phyloP scores from a whole-genome alignment of 2,329 filamentous ascomycete genomes.

The Colletotrichum lindemuthianum region DNA sequence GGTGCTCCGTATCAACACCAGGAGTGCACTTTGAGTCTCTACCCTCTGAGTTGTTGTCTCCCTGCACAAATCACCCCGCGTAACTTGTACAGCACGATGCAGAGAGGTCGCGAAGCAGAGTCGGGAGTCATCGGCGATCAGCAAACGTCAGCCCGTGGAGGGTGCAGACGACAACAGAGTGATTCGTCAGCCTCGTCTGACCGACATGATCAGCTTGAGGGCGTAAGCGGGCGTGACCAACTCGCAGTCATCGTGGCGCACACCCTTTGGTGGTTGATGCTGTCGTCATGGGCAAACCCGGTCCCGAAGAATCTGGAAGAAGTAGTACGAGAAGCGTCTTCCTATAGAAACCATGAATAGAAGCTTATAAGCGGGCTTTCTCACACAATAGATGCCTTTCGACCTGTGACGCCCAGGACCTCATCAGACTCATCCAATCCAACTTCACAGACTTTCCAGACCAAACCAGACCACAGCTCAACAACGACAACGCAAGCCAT shows the following conservation, averaged over 20 bases:
- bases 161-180: neutral
- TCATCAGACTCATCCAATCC: neutral
- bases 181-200: neutral
- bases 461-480: neutral
- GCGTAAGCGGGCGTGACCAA: neutral
- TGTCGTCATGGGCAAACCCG: neutral
- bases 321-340: no score
- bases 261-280: neutral
- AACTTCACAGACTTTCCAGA: neutral
- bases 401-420: no score
- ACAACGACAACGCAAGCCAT: neutral
- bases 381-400: no score
- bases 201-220: neutral
- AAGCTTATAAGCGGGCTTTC: no score
- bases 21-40: no score
- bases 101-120: neutral
- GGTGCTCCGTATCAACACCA: no score
- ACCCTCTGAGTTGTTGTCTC: no score
- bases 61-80: rapidly evolving
- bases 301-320: neutral
- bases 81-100: no score
- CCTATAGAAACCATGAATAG: no score
- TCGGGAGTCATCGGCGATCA: neutral
- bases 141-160: neutral
- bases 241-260: neutral